These are phyloP conservation scores for Aspergillus felis DNA, from an alignment of 2,329 filamentous ascomycete genomes.

Conservation along the genomic window DNA sequence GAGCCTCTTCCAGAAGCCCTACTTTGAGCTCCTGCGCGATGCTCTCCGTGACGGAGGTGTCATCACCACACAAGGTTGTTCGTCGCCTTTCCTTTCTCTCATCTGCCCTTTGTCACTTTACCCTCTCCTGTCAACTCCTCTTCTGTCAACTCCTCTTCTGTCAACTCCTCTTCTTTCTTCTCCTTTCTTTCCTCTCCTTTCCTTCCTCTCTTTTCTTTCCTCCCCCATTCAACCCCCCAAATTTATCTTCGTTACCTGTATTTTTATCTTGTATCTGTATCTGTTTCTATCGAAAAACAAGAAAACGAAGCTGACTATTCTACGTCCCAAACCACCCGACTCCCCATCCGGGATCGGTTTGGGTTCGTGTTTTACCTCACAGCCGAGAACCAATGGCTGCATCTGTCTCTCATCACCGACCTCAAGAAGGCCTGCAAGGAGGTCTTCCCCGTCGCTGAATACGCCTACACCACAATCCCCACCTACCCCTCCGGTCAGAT, in stretches of 20 bases:
- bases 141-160: too few species aligned
- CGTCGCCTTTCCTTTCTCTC: conserved; percentile 64
- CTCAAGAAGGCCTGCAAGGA: conserved; percentile 96
- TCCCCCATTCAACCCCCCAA: conserved; percentile 1
- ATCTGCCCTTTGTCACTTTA: conserved; percentile 14
- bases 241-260: conserved; percentile 1
- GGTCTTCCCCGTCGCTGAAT: conserved; percentile 96
- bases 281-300: conserved; percentile 1
- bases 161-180: too few species aligned
- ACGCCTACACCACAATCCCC: conserved; percentile 96
- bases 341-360: conserved; percentile 26
- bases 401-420: conserved; percentile 86
- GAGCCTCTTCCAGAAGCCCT: conserved; percentile 95
- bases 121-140: conserved; percentile 61
- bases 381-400: conserved; percentile 99
- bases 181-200: conserved; percentile 9
- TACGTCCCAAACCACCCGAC: conserved; percentile 29
- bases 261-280: background rate
- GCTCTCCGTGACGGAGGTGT: conserved; percentile 93
- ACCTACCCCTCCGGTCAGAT: conserved; percentile 99
- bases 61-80: conserved; percentile 99
- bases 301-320: conserved; percentile 20
- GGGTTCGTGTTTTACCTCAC: conserved; percentile 24
- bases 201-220: conserved; percentile 14
- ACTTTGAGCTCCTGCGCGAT: conserved; percentile 89